Percentiles rank a stretch among this genome's conserved stretches.
These are phyloP conservation scores for Nothophoma quercina DNA, from an alignment of 2,329 filamentous ascomycete species.

Conservation along the genomic window DNA sequence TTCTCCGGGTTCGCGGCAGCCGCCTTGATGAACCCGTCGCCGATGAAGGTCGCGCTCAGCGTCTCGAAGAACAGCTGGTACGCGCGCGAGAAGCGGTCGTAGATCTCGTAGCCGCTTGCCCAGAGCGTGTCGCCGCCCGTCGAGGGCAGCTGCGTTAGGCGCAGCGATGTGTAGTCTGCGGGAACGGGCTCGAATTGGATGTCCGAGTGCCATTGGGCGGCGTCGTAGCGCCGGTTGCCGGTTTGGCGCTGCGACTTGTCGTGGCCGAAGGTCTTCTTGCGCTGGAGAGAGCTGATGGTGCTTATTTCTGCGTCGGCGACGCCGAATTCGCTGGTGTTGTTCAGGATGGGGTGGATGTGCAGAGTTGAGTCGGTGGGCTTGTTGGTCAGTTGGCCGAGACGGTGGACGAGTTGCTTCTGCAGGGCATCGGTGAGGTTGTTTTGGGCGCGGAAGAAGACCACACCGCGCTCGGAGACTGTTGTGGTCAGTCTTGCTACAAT, in stretches of 20 bases:
- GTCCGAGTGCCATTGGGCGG: constrained; percentile 65
- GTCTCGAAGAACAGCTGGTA: constrained; percentile 33
- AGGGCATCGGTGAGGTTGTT: constrained; percentile 57
- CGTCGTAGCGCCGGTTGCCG: constrained; percentile 51
- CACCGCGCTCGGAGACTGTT: constrained; percentile 56
- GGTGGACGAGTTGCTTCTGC: constrained; percentile 62
- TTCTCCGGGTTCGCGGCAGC: constrained; percentile 19
- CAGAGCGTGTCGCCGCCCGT: constrained; percentile 53
- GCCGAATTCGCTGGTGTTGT: constrained; percentile 37
- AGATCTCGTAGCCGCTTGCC: constrained; percentile 54
- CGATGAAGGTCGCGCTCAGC: constrained; percentile 35
- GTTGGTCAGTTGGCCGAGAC: constrained; percentile 61
- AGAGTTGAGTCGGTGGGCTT: constrained; percentile 57
- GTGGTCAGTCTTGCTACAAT: background rate
- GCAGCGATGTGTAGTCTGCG: constrained; percentile 69
- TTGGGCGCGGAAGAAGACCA: constrained; percentile 63
- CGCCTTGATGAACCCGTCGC: constrained; percentile 28
- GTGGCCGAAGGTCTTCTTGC: constrained; percentile 37
- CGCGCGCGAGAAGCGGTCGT: constrained; percentile 36
- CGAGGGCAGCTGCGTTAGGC: constrained; percentile 48
- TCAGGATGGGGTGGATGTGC: constrained; percentile 66
- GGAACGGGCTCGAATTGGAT: constrained; percentile 72
- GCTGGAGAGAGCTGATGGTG: constrained; percentile 43
- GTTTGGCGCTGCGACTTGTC: constrained; percentile 9
- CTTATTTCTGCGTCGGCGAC: constrained; percentile 46